A percentile compares a stretch with the other conserved stretches of the same genome.
phyloP scores from a whole-genome alignment of 75 land plant genomes.

The Gnetum montanum region DNA sequence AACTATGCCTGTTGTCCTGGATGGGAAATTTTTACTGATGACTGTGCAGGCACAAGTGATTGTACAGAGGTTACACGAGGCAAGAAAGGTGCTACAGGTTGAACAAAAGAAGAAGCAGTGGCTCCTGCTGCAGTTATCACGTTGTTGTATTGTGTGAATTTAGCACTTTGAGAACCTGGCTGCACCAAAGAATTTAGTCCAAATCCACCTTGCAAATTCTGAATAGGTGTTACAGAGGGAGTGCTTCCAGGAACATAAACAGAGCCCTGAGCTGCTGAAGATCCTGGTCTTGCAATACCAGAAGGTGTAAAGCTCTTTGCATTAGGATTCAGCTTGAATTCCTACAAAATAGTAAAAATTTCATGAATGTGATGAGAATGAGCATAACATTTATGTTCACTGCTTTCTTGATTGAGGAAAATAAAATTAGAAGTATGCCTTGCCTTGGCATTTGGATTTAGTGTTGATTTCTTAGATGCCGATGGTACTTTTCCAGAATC shows the following conservation, averaged over 20 bases:
- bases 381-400: not conserved
- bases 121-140: not conserved
- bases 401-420: not conserved
- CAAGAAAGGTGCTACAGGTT: constrained; percentile 2
- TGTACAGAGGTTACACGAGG: constrained; percentile 1
- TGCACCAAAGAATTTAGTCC: constrained; percentile 8
- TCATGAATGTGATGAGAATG: not conserved
- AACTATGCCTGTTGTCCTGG: constrained; percentile 8
- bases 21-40: constrained; percentile 5
- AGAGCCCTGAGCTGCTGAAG: constrained; percentile 23
- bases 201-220: constrained; percentile 14
- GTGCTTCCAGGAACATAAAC: constrained; percentile 16
- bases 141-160: constrained; percentile 5
- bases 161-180: constrained; percentile 6
- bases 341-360: constrained; percentile 13
- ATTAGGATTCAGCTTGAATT: constrained; percentile 52
- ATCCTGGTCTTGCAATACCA: constrained; percentile 20
- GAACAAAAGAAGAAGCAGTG: not conserved
- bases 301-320: constrained; percentile 44
- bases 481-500: not conserved
- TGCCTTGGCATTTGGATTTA: constrained; percentile 45
- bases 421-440: not conserved
- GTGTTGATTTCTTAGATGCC: constrained; percentile 12
- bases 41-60: not conserved
- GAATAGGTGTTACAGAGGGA: constrained; percentile 15